Conservation (phyloP, 164 flowering plant genomes). For the Piper longum region DNA sequence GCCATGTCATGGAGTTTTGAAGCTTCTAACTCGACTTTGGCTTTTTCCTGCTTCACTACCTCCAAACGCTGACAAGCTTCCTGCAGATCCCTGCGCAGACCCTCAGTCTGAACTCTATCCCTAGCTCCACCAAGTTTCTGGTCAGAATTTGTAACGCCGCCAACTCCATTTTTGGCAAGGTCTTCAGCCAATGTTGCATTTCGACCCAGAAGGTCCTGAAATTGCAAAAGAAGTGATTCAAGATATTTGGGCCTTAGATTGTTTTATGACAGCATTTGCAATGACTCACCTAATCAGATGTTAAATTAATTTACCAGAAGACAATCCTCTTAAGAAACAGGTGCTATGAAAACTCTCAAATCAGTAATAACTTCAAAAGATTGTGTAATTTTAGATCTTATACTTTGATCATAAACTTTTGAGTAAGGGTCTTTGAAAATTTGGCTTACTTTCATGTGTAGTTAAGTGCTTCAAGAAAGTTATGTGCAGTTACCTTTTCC, state of each 20-base stretch:
- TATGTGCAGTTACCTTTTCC: too few species aligned
- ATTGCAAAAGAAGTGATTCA: neutral
- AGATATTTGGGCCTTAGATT: neutral
- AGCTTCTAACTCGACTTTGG: constrained; percentile 53
- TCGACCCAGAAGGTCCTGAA: constrained; percentile 74
- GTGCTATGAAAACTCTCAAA: too few species aligned
- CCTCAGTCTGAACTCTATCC: constrained; percentile 60
- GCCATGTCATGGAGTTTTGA: constrained; percentile 45
- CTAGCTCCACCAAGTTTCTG: constrained; percentile 30
- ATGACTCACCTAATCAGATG: too few species aligned
- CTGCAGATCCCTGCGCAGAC: constrained; percentile 59
- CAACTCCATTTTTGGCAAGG: constrained; percentile 49
- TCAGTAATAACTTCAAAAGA: too few species aligned
- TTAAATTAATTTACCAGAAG: too few species aligned
- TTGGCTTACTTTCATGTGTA: too few species aligned
- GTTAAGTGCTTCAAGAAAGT: too few species aligned
- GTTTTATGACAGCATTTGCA: neutral
- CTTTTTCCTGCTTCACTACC: constrained; percentile 56
- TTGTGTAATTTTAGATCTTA: too few species aligned
- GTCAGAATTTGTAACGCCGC: constrained; percentile 24
- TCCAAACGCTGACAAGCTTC: constrained; percentile 60
- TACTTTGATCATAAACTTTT: too few species aligned
- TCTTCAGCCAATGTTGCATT: constrained; percentile 86
- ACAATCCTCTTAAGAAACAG: too few species aligned
- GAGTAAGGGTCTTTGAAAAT: too few species aligned